Percentiles rank a stretch among this genome's conserved stretches.
Conservation (phyloP, 2,329 filamentous ascomycete genomes). For the Pyrenochaeta sp. region DNA sequence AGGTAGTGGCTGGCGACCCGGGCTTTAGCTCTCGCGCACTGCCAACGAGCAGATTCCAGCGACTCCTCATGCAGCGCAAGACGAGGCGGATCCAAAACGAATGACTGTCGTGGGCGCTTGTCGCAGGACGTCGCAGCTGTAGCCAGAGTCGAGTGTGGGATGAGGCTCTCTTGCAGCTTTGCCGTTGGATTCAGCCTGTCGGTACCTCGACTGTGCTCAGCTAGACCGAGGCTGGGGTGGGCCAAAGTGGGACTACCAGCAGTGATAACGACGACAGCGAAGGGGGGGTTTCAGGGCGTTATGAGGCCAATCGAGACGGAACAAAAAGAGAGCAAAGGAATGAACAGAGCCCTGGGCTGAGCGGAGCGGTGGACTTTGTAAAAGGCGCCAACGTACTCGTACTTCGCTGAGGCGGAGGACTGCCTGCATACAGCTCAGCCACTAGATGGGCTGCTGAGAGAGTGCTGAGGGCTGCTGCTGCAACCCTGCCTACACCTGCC, state of each 20-base stretch:
- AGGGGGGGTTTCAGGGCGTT: conserved; percentile 5
- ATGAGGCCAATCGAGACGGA: background rate
- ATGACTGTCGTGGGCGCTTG: conserved; percentile 16
- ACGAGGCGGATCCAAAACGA: conserved; percentile 4
- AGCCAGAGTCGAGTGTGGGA: conserved; percentile 2
- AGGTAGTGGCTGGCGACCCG: conserved; percentile 22
- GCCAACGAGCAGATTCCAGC: conserved; percentile 10
- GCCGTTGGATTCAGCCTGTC: conserved; percentile 31
- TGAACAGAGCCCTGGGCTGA: conserved; percentile 6
- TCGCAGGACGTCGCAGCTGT: conserved; percentile 5
- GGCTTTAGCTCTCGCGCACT: conserved; percentile 17
- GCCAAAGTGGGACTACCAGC: conserved; percentile 8
- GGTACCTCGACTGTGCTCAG: conserved; percentile 15
- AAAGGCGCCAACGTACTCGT: conserved; percentile 22
- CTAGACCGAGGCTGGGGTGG: conserved; percentile 20
- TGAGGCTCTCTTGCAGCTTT: conserved; percentile 18
- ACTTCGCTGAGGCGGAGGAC: conserved; percentile 27
- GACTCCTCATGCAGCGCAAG: conserved; percentile 24
- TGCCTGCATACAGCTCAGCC: conserved; percentile 26
- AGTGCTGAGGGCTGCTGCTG: conserved; percentile 5
- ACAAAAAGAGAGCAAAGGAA: conserved; percentile 3
- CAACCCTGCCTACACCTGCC: conserved; percentile 12
- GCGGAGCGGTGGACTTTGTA: conserved; percentile 5
- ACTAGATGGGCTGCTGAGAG: conserved; percentile 22
- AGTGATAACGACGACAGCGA: conserved; percentile 10